Evolutionary conservation across 768 basidiomycete species (phyloP).

Genomic region (Agrocybe pediades): DNA sequence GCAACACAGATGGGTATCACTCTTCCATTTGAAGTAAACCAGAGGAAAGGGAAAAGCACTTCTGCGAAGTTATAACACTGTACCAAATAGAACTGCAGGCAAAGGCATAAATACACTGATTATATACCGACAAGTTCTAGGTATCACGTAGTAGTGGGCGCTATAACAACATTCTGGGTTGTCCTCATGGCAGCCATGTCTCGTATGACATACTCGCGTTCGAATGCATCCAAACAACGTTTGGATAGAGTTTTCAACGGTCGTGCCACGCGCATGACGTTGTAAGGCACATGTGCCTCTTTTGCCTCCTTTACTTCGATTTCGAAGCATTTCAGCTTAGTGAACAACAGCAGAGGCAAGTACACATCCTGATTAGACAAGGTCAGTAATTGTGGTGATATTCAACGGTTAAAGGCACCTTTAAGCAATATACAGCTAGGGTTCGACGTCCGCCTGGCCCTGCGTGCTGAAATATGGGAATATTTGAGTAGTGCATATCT

Average conservation of each 20-base stretch:
- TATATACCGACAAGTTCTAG: background rate
- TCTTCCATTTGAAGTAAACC: constrained; percentile 44
- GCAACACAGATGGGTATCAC: constrained; percentile 63
- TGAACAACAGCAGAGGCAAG: constrained; percentile 86
- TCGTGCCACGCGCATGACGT: constrained; percentile 16
- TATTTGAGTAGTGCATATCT: constrained; percentile 91
- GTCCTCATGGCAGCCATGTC: background rate
- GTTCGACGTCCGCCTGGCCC: constrained; percentile 83
- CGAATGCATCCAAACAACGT: constrained; percentile 14
- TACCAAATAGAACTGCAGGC: background rate
- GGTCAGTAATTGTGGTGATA: background rate
- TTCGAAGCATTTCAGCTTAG: constrained; percentile 91
- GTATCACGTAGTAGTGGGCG: too few species aligned
- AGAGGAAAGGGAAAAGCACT: constrained; percentile 22
- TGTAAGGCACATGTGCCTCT: constrained; percentile 20
- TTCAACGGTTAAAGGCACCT: constrained; percentile 47
- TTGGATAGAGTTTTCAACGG: constrained; percentile 10
- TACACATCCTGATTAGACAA: constrained; percentile 80
- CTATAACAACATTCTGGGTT: background rate
- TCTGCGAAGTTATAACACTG: constrained; percentile 7
- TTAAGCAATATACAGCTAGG: constrained; percentile 93
- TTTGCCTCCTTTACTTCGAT: constrained; percentile 17
- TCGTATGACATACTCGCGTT: constrained; percentile 9
- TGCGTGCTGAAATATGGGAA: constrained; percentile 91
- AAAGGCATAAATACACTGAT: background rate